Evolutionary conservation across 257 asterid genomes (phyloP), one percentile per base, ranked within the genome.

Genomic region (Capsicum baccatum): DNA sequence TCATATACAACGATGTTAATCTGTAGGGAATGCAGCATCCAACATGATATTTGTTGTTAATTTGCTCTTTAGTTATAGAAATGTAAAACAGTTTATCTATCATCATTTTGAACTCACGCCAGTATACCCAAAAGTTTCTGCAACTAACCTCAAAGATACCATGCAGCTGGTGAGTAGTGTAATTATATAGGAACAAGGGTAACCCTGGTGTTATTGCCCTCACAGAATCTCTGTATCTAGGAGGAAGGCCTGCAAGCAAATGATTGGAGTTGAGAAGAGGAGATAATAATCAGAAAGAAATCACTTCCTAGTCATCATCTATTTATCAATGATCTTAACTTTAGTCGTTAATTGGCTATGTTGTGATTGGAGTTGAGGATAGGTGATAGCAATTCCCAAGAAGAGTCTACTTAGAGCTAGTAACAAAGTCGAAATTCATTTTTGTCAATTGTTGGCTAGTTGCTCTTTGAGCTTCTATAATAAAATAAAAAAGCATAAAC

Each of bases 131-230:
- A 76, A 52, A 73, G 42, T 66, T 71, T 68, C 68, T 56, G 66
- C 67, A 74, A n/a, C 90, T 44, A 82, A 93, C 99, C 98, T 96
- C 98, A 83, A 94, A 96, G 79, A 96, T 91, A 35, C 99, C 99
- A 87, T 96, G 97, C 97, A 96, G 83, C 92, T 94, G 99, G 85
- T 94, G 98, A 90, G 97, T 96, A 82, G 98, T 94, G 84, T 93
- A 96, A 35, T 94, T 94, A 88, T 96, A 94, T 80, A 96, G 95
- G 87, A 94, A 94, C 84, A 96, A 85, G 54, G 98, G 98, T 84
- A 96, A 90, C 85, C 98, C 99, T 21, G 99, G 98, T 12, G 99
- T 96, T 83, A 96, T 94, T 81, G 97, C 98, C 91, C 98, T 92
- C 85, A 94, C 99, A 33, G 98, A 94, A 86, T 96, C 99, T 85